These are phyloP conservation scores for Mortierella sp. DNA, from an alignment of 371 early-diverging fungal genomes.

Conservation along the genomic window DNA sequence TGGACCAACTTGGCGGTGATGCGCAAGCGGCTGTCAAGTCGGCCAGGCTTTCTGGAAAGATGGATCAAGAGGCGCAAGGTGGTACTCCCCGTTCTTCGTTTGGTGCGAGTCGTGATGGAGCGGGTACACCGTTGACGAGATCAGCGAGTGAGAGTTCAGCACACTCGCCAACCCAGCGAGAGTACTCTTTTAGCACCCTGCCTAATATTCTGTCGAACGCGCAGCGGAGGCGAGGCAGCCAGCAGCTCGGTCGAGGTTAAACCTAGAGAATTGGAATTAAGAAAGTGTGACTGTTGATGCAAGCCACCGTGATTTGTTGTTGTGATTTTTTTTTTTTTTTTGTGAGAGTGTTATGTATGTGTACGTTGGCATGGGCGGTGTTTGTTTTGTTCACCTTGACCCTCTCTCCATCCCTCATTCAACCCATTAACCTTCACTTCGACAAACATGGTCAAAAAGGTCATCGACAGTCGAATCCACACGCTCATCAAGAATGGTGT, in stretches of 20 bases:
- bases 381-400: conserved; percentile 22
- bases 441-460: conserved; percentile 83
- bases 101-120: background rate
- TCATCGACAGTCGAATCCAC: conserved; percentile 94
- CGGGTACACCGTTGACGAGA: background rate
- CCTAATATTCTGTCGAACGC: conserved; percentile 51
- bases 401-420: conserved; percentile 10
- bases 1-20: background rate
- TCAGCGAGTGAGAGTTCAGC: conserved; percentile 14
- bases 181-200: conserved; percentile 28
- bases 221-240: conserved; percentile 43
- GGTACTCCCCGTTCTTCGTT: background rate
- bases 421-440: conserved; percentile 8
- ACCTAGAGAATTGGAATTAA: no score
- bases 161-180: conserved; percentile 11
- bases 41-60: conserved; percentile 11
- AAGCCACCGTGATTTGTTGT: conserved; percentile 18
- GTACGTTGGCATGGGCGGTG: background rate
- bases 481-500: conserved; percentile 95
- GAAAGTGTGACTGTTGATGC: background rate
- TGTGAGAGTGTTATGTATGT: conserved; percentile 2
- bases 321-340: conserved; percentile 35
- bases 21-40: background rate
- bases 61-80: background rate
- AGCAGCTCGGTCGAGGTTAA: conserved; percentile 13